Percentiles rank a stretch among this genome's conserved stretches.
Evolutionary conservation across 225 moss, liverwort and hornwort genomes (phyloP).

Genomic region (Pleurozium schreberi): DNA sequence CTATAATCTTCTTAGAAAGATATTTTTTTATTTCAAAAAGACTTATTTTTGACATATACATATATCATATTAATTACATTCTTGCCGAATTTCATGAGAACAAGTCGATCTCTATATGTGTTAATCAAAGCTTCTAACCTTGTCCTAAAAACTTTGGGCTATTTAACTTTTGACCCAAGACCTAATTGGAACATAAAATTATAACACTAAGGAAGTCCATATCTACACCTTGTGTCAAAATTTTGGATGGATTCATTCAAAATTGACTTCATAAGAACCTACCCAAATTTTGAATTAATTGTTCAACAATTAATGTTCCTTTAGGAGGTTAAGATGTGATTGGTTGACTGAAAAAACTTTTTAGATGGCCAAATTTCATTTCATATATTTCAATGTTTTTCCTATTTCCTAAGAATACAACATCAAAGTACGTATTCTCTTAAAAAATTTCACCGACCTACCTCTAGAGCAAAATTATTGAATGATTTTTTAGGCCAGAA

Average conservation of each 20-base stretch:
- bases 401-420: background rate
- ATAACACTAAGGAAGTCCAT: accelerated
- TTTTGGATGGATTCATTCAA: background rate
- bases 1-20: no score
- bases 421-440: no score
- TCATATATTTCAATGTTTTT: background rate
- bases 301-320: background rate
- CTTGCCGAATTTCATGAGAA: background rate
- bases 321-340: background rate
- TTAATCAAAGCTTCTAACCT: background rate
- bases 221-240: no score
- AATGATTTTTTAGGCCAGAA: background rate
- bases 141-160: background rate
- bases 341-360: background rate
- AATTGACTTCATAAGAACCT: background rate
- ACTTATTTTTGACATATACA: no score
- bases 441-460: background rate
- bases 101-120: accelerated
- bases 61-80: background rate
- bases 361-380: background rate
- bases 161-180: background rate
- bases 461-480: background rate
- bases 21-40: no score
- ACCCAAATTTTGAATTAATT: background rate
- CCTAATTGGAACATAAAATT: background rate